These are phyloP conservation scores for Nigrograna mackinnonii DNA, from an alignment of 2,329 filamentous ascomycete species.

Conservation along the genomic window DNA sequence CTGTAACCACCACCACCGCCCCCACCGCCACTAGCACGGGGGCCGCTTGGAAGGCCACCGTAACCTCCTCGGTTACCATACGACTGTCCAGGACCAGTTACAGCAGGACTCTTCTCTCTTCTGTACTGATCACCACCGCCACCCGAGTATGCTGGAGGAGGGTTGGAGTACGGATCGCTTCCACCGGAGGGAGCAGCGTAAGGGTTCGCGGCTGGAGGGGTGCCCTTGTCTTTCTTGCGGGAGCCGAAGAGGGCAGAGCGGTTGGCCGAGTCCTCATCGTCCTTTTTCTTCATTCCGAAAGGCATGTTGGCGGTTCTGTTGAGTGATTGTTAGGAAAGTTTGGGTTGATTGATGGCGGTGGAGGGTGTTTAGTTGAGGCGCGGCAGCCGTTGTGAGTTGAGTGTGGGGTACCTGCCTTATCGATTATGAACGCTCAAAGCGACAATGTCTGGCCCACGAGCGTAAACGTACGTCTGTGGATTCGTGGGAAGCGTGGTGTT, in stretches of 20 bases:
- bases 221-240: conserved; percentile 57
- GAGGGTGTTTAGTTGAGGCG: conserved; percentile 3
- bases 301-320: conserved; percentile 39
- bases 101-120: conserved; percentile 49
- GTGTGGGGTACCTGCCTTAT: conserved; percentile 2
- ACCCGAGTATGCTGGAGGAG: conserved; percentile 42
- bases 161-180: conserved; percentile 57
- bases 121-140: conserved; percentile 34
- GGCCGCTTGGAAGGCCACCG: conserved; percentile 32
- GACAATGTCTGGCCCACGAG: too few species aligned
- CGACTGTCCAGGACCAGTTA: conserved; percentile 43
- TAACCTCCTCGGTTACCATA: conserved; percentile 39
- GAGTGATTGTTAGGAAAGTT: background rate
- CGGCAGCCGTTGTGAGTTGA: background rate
- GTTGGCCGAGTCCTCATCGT: conserved; percentile 56
- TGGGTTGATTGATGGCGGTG: conserved; percentile 1
- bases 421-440: background rate
- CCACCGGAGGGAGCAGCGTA: conserved; percentile 56
- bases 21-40: conserved; percentile 20
- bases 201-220: conserved; percentile 55
- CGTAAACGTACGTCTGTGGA: too few species aligned
- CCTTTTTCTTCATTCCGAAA: conserved; percentile 59
- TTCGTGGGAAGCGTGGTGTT: too few species aligned
- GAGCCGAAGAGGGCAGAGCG: conserved; percentile 63
- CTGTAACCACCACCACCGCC: conserved; percentile 43